Conservation (phyloP, 371 early-diverging fungal genomes). For the Apophysomyces ossiformis region DNA sequence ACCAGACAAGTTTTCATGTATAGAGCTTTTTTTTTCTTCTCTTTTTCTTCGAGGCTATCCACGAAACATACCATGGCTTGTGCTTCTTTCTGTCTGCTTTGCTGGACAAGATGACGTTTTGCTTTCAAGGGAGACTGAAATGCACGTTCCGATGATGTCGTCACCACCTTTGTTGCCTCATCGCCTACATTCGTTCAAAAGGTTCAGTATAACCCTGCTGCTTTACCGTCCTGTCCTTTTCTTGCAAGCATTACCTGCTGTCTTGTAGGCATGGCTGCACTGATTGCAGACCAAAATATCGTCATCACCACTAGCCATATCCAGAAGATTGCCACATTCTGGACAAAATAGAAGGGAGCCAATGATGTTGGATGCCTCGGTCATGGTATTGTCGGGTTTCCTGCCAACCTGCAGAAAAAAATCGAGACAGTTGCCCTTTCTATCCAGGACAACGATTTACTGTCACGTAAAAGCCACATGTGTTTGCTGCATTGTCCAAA, state of each 20-base stretch:
- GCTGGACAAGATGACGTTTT: constrained; percentile 73
- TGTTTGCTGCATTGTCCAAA: too few species aligned
- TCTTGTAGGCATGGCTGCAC: constrained; percentile 73
- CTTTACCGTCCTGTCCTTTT: neutral
- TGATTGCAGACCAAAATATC: constrained; percentile 78
- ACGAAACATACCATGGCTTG: constrained; percentile 71
- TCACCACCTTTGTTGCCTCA: constrained; percentile 82
- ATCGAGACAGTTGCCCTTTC: neutral
- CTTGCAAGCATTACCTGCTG: constrained; percentile 53
- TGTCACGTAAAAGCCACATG: constrained; percentile 1
- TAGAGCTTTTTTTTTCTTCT: too few species aligned
- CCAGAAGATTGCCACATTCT: constrained; percentile 87
- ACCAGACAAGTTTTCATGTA: too few species aligned
- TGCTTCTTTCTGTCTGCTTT: constrained; percentile 56
- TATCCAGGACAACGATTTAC: neutral
- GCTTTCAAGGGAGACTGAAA: constrained; percentile 82
- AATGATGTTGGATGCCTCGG: constrained; percentile 36
- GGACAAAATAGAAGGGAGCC: constrained; percentile 86
- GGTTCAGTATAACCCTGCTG: too few species aligned
- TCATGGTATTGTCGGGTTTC: neutral
- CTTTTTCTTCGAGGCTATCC: neutral
- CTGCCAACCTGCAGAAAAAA: neutral
- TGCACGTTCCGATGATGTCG: constrained; percentile 70
- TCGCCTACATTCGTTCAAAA: constrained; percentile 51
- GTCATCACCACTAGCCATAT: constrained; percentile 76